These are phyloP conservation scores for Pythium vanterpoolii DNA, from an alignment of 352 stramenopile species.

Conservation along the genomic window DNA sequence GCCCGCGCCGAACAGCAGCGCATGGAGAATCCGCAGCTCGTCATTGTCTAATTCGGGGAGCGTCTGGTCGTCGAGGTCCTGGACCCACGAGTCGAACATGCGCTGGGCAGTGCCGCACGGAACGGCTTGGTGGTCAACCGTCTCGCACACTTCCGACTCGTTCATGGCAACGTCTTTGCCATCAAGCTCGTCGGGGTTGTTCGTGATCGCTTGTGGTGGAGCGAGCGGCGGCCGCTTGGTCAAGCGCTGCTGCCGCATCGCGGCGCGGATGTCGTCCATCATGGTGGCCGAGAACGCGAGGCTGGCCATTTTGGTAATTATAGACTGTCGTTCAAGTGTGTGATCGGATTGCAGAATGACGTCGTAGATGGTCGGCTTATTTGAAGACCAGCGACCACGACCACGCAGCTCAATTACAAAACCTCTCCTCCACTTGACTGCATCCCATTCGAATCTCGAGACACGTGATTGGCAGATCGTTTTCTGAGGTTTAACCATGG, in stretches of 20 bases:
- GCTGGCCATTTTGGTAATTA: neutral
- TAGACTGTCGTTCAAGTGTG: neutral
- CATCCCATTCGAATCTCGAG: neutral
- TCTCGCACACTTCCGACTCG: neutral
- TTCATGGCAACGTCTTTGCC: conserved; percentile 1
- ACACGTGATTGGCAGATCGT: neutral
- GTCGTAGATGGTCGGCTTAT: neutral
- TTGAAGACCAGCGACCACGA: neutral
- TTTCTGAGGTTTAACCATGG: neutral
- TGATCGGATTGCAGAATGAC: conserved; percentile 1
- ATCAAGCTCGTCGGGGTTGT: neutral
- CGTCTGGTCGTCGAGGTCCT: conserved; percentile 14
- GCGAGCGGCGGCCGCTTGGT: neutral
- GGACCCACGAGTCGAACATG: conserved; percentile 6
- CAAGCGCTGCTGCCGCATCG: neutral
- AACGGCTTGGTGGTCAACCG: neutral
- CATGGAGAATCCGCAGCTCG: conserved; percentile 18
- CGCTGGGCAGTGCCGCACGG: neutral
- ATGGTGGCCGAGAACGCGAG: conserved; percentile 1
- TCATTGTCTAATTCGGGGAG: conserved; percentile 7
- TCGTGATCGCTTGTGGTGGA: neutral
- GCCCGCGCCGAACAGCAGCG: conserved; percentile 18
- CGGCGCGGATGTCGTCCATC: conserved; percentile 10
- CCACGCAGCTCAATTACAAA: neutral
- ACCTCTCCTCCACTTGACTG: neutral